Base-by-base conservation (phyloP, 2,329 filamentous ascomycete species). In the Bipolaris cookei region DNA sequence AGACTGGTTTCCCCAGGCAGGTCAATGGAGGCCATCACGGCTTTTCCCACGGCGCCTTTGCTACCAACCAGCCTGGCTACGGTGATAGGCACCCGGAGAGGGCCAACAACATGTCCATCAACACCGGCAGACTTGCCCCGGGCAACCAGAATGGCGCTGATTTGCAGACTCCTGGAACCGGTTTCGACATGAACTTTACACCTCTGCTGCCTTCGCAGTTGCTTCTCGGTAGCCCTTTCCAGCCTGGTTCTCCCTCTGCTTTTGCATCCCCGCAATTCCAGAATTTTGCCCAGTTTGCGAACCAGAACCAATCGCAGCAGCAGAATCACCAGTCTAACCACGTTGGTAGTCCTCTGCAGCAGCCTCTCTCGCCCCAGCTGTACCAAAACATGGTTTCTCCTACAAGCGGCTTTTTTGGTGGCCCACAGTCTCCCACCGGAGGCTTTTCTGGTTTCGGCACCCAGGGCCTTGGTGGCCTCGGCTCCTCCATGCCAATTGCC, bases 161-260 rank as follows among this genome's bases (percentile, higher is more conserved):
- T 64, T 87, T 97, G 86, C 84, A 90, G 65, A 94, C 90, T 21
- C 93, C 95, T 14, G 92, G 90, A 41, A 94, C 92, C 50, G 92
- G 86, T 41, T 96, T 92, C 74, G 95, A 98, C 74, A 97, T 98
- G 94, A 95, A 98, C 80, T 98, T 97, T 79, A 97, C 95, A 10
- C 94, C 95, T 64, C 85, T 99, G 65, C 86, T 99, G 35, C 95
- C 95, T 34, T 98, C 94, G 32, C 92, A 97, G 79, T 83, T 99
- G 68, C 87, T 99, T 23, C 89, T 98, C 48, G 95, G 95, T 45
- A 97, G 92, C 78, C 95, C 95, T 16, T 98, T 98, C 80, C 95
- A 98, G 79, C 92, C 95, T 13, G 95, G 93, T 39, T 97, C 91
- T 4, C 94, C 94, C 3, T 91, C 90, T 32, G 89, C 91, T 35